These are phyloP conservation scores for Aspergillus heteromorphus DNA, from an alignment of 495 filamentous ascomycete genomes.

Conservation along the genomic window DNA sequence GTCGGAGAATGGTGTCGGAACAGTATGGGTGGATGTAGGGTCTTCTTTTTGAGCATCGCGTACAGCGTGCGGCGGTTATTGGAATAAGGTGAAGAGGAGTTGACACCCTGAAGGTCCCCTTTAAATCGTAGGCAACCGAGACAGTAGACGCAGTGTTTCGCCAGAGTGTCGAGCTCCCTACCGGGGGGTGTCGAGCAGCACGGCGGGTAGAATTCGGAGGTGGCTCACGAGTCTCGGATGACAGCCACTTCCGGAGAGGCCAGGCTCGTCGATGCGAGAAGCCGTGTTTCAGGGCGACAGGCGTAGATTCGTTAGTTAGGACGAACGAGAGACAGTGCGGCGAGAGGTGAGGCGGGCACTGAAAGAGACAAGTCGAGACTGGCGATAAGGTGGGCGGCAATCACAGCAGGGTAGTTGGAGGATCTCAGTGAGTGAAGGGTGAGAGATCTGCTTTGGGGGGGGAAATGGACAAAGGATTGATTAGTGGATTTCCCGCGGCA, in stretches of 20 bases:
- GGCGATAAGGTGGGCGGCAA: not conserved
- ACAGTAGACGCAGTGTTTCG: not conserved
- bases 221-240: not conserved
- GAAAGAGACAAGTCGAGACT: not conserved
- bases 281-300: slow-evolving; percentile 8
- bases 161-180: not conserved
- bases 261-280: slow-evolving; percentile 12
- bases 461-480: slow-evolving; percentile 4
- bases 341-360: not conserved
- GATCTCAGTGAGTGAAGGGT: slow-evolving; percentile 13
- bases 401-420: slow-evolving; percentile 4
- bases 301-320: no score
- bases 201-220: not conserved
- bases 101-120: slow-evolving; percentile 9
- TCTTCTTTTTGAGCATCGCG: slow-evolving; percentile 50
- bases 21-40: slow-evolving; percentile 36
- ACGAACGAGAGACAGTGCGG: not conserved
- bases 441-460: slow-evolving; percentile 4
- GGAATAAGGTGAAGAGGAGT: slow-evolving; percentile 11
- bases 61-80: slow-evolving; percentile 27
- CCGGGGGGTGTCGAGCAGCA: not conserved
- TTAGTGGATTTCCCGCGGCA: slow-evolving; percentile 8
- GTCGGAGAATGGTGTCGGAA: slow-evolving; percentile 38
- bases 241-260: slow-evolving; percentile 9
- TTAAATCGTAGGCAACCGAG: slow-evolving; percentile 3